A percentile compares a stretch with the other conserved stretches of the same genome.
Evolutionary conservation across 169 alveolate species (phyloP).

Genomic region (Cryptosporidium parvum): DNA sequence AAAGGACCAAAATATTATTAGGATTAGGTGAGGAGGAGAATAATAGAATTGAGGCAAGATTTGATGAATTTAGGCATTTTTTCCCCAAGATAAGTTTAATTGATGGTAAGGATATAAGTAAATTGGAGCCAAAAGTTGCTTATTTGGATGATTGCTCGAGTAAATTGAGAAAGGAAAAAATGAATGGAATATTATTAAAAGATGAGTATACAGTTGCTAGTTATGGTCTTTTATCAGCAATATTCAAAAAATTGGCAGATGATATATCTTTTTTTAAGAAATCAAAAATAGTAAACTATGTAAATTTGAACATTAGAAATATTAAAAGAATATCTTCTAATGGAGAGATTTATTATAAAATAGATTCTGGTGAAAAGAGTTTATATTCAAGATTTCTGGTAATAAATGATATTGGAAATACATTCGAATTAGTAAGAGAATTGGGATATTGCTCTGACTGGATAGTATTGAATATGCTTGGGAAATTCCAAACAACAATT

Average conservation of each 20-base stretch:
- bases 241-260: neutral
- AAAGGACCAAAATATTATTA: conserved; percentile 7
- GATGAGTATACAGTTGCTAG: conserved; percentile 17
- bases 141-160: conserved; percentile 4
- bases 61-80: conserved; percentile 22
- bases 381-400: conserved; percentile 29
- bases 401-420: conserved; percentile 12
- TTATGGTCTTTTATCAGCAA: conserved; percentile 21
- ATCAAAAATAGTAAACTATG: neutral
- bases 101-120: neutral
- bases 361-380: neutral
- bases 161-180: conserved; percentile 9
- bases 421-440: neutral
- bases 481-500: neutral
- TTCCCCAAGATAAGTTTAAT: conserved; percentile 22
- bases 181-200: neutral
- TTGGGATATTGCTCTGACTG: conserved; percentile 43
- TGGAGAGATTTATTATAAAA: conserved; percentile 24
- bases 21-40: conserved; percentile 47
- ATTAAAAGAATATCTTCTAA: conserved; percentile 34
- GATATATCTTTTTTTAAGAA: neutral
- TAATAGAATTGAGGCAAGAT: conserved; percentile 11
- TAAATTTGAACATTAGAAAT: neutral
- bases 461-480: conserved; percentile 6
- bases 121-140: conserved; percentile 29